These are phyloP conservation scores for Erythrophleum fordii DNA, from an alignment of 306 rosid genomes.

Conservation along the genomic window DNA sequence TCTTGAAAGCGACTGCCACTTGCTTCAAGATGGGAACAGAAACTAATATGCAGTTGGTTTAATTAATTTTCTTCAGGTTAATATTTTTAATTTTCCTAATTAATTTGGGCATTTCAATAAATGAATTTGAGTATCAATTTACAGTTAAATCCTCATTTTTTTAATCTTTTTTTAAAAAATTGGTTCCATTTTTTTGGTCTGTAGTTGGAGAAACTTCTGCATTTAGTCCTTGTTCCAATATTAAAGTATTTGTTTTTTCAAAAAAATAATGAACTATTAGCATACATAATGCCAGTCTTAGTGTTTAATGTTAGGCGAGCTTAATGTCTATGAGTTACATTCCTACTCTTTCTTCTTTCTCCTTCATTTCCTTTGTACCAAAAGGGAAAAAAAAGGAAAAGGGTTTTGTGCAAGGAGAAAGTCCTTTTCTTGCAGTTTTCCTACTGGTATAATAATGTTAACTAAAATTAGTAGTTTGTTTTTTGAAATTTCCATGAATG, in stretches of 20 bases:
- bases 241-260: not conserved
- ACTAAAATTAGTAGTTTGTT: conserved; percentile 1
- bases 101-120: not conserved
- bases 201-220: not conserved
- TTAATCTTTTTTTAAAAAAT: not conserved
- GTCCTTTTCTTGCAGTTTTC: not conserved
- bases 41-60: not conserved
- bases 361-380: not conserved
- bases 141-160: not conserved
- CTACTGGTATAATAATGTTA: not conserved
- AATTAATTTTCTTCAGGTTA: not conserved
- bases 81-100: not conserved
- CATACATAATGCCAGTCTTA: not conserved
- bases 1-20: not conserved
- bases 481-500: not conserved
- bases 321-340: not conserved
- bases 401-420: not conserved
- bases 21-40: not conserved
- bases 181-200: not conserved
- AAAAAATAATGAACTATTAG: not conserved
- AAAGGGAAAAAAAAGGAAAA: not conserved
- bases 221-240: not conserved
- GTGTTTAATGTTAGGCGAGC: not conserved
- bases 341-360: not conserved
- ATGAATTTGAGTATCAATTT: not conserved